A percentile compares a stretch with the other conserved stretches of the same genome.
Evolutionary conservation across 179 eudicot species (phyloP).

Genomic region (Sideroxylon spinosum): DNA sequence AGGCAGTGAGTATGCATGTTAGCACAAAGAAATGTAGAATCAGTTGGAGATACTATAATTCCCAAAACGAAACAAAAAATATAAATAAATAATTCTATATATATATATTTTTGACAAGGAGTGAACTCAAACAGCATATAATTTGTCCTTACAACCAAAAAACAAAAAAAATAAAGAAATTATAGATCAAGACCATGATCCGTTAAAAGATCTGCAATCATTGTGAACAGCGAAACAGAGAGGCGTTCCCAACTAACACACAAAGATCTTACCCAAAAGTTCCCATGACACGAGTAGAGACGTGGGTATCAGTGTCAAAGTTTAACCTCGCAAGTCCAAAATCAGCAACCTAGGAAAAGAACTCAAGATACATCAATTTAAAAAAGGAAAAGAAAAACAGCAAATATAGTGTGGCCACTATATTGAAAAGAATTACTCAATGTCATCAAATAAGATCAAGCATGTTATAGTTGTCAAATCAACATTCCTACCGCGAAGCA

Average conservation of each 20-base stretch:
- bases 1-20: slow-evolving; percentile 15
- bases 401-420: not conserved
- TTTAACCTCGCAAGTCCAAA: slow-evolving; percentile 82
- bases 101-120: no score
- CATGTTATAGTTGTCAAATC: no score
- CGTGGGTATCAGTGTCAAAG: slow-evolving; percentile 68
- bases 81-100: no score
- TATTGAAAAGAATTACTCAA: not conserved
- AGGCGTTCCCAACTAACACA: not conserved
- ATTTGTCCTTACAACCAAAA: no score
- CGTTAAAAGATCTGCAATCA: slow-evolving; percentile 7
- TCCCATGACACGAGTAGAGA: slow-evolving; percentile 90
- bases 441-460: not conserved
- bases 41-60: not conserved
- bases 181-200: not conserved
- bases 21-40: slow-evolving; percentile 4
- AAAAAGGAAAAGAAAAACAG: not conserved
- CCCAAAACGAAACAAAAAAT: not conserved
- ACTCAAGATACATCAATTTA: not conserved
- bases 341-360: slow-evolving; percentile 64
- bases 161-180: no score
- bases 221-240: not conserved
- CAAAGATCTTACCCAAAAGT: slow-evolving; percentile 64
- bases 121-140: no score
- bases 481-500: no score